A percentile compares a stretch with the other conserved stretches of the same genome.
Evolutionary conservation across 768 basidiomycete species (phyloP).

Genomic region (Lentinula boryana): DNA sequence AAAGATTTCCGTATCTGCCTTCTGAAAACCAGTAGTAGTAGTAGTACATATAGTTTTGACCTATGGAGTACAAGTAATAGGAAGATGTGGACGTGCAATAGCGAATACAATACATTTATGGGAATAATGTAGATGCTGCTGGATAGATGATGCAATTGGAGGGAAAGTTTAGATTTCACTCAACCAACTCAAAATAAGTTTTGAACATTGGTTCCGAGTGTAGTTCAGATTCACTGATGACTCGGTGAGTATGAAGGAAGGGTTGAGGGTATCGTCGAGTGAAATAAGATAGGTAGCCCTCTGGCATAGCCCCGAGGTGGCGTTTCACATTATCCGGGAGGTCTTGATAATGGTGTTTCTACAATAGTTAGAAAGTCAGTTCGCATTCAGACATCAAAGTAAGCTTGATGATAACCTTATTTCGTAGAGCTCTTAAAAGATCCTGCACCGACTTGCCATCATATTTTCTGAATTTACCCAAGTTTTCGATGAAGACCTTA

Average conservation of each 20-base stretch:
- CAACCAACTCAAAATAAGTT: slow-evolving; percentile 75
- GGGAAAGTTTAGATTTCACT: slow-evolving; percentile 16
- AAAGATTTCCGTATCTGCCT: too few species aligned
- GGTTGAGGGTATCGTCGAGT: slow-evolving; percentile 87
- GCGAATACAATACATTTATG: not conserved
- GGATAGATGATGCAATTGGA: not conserved
- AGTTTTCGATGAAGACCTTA: slow-evolving; percentile 85
- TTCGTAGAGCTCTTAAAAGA: slow-evolving; percentile 84
- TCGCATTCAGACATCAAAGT: not conserved
- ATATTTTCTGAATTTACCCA: slow-evolving; percentile 98
- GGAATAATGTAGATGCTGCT: not conserved
- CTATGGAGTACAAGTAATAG: not conserved
- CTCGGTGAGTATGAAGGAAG: slow-evolving; percentile 89
- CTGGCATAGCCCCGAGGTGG: slow-evolving; percentile 85
- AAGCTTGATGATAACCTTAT: slow-evolving; percentile 48
- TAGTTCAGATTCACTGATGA: slow-evolving; percentile 67
- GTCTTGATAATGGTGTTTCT: slow-evolving; percentile 51
- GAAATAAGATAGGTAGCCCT: slow-evolving; percentile 90
- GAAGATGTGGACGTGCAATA: not conserved
- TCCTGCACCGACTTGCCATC: slow-evolving; percentile 90
- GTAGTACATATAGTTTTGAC: not conserved
- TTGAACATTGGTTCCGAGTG: slow-evolving; percentile 87
- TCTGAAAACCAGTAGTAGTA: not conserved
- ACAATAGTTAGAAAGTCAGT: not conserved
- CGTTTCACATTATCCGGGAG: slow-evolving; percentile 87